Evolutionary conservation across 371 early-diverging fungal species (phyloP).

Genomic region (Lichtheimia corymbifera): DNA sequence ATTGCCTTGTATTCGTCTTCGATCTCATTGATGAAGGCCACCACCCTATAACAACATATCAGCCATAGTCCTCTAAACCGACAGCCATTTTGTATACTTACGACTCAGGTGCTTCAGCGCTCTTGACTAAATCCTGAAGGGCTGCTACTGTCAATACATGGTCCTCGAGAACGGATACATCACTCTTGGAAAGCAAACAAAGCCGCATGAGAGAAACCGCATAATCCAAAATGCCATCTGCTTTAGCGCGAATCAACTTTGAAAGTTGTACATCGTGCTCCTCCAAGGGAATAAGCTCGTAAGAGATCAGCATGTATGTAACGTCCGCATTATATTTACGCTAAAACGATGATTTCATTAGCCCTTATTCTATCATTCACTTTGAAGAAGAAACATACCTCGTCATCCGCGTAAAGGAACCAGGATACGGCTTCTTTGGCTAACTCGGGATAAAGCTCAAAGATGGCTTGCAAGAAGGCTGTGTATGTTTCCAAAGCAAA

Average conservation of each 20-base stretch:
- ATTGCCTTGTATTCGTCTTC: constrained; percentile 23
- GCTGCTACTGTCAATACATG: constrained; percentile 75
- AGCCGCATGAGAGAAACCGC: constrained; percentile 70
- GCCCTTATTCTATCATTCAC: too few species aligned
- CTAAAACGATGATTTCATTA: constrained; percentile 2
- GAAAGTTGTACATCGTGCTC: constrained; percentile 90
- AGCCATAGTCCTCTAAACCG: background rate
- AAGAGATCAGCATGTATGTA: constrained; percentile 72
- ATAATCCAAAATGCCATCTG: constrained; percentile 72
- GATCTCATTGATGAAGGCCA: constrained; percentile 25
- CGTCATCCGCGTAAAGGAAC: constrained; percentile 92
- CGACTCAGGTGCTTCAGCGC: constrained; percentile 63
- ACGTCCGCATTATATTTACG: constrained; percentile 86
- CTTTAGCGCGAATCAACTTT: constrained; percentile 75
- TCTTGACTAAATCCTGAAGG: constrained; percentile 57
- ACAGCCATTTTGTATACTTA: constrained; percentile 5
- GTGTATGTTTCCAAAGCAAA: constrained; percentile 83
- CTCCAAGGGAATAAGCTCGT: constrained; percentile 71
- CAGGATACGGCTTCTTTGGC: constrained; percentile 85
- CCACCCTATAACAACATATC: constrained; percentile 28
- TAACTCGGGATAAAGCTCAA: constrained; percentile 74
- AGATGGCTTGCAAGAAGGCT: constrained; percentile 76
- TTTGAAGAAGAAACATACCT: constrained; percentile 30
- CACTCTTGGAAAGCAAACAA: constrained; percentile 62
- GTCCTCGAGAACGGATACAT: constrained; percentile 62